Conservation (phyloP, 352 stramenopile genomes). For the Phytophthora megakarya region DNA sequence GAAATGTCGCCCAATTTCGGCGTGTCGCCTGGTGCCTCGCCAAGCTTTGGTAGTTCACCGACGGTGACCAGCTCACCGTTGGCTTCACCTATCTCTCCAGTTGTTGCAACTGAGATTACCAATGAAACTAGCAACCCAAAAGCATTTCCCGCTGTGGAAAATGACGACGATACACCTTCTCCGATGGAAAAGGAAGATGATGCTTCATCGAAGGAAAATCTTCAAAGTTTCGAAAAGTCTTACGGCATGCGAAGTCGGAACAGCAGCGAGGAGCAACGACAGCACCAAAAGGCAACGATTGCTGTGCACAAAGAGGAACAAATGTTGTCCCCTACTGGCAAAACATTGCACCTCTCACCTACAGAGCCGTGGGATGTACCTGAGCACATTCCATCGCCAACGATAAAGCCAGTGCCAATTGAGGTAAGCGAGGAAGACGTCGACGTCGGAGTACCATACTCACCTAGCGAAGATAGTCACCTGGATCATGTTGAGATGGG, state of each 20-base stretch:
- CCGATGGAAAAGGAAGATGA: conserved; percentile 14
- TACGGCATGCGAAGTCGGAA: conserved; percentile 33
- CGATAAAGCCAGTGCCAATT: conserved; percentile 21
- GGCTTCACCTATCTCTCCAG: conserved; percentile 27
- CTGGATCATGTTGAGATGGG: conserved; percentile 17
- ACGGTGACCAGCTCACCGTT: conserved; percentile 41
- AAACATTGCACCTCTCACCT: conserved; percentile 33
- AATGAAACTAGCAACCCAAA: conserved; percentile 8
- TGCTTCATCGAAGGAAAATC: conserved; percentile 12
- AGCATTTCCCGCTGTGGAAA: conserved; percentile 6
- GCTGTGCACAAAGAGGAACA: conserved; percentile 25
- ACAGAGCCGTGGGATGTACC: conserved; percentile 42
- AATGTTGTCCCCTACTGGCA: conserved; percentile 28
- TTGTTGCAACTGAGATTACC: conserved; percentile 15
- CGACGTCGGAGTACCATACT: conserved; percentile 21
- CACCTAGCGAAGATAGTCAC: conserved; percentile 9
- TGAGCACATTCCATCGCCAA: conserved; percentile 33
- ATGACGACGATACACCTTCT: conserved; percentile 13
- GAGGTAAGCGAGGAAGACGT: conserved; percentile 21
- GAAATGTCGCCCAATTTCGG: conserved; percentile 24
- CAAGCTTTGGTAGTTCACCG: conserved; percentile 30
- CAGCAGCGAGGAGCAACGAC: conserved; percentile 31
- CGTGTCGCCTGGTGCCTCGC: conserved; percentile 21
- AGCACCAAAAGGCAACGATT: conserved; percentile 12
- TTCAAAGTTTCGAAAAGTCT: conserved; percentile 4